Percentiles rank a stretch among this genome's conserved stretches.
These are phyloP conservation scores for Penicillium sp. DNA, from an alignment of 2,329 filamentous ascomycete genomes.

Conservation along the genomic window DNA sequence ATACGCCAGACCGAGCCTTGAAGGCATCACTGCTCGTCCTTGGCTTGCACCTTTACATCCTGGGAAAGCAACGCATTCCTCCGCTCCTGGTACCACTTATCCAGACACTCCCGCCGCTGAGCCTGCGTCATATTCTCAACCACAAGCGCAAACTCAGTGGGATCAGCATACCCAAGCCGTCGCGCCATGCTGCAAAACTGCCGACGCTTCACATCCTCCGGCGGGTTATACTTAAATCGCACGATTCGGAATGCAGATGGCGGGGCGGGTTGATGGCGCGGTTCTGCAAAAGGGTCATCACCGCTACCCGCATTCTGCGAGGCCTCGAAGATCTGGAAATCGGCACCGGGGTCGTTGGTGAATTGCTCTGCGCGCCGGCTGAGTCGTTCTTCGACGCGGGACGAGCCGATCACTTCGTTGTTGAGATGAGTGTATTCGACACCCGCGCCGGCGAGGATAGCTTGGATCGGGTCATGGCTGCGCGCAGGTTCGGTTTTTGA, in stretches of 20 bases:
- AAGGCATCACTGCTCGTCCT: background rate
- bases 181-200: slow-evolving; percentile 92
- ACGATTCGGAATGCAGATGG: slow-evolving; percentile 36
- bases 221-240: slow-evolving; percentile 69
- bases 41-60: background rate
- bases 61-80: slow-evolving; percentile 49
- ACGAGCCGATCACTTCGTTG: slow-evolving; percentile 88
- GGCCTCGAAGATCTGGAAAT: slow-evolving; percentile 38
- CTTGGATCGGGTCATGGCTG: slow-evolving; percentile 75
- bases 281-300: slow-evolving; percentile 9
- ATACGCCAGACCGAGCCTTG: background rate
- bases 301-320: slow-evolving; percentile 20
- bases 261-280: slow-evolving; percentile 6
- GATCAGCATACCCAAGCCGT: slow-evolving; percentile 72
- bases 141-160: slow-evolving; percentile 82
- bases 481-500: slow-evolving; percentile 31
- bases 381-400: slow-evolving; percentile 84
- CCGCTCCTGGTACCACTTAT: slow-evolving; percentile 74
- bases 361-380: slow-evolving; percentile 69
- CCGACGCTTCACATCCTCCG: slow-evolving; percentile 69
- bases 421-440: slow-evolving; percentile 98
- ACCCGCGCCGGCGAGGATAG: slow-evolving; percentile 82
- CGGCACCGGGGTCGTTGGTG: slow-evolving; percentile 30
- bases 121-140: slow-evolving; percentile 91
- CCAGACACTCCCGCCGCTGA: slow-evolving; percentile 74